These are phyloP conservation scores for Tuctoria greenei DNA, from an alignment of 176 grass and related monocot genomes.

Conservation along the genomic window DNA sequence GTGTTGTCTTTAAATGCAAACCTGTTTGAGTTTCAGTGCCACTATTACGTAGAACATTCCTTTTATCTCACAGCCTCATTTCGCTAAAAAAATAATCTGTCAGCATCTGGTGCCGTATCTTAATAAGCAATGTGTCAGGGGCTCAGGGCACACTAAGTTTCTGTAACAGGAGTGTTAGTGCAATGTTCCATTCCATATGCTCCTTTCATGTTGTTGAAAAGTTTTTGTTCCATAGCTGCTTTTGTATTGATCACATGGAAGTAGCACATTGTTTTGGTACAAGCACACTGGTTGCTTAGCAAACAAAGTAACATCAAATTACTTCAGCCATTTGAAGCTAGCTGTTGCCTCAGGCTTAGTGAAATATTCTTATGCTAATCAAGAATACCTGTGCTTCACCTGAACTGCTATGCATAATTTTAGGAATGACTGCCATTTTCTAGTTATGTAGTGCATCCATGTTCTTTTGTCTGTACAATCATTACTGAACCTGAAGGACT, in stretches of 20 bases:
- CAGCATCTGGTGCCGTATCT: neutral
- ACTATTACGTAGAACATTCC: neutral
- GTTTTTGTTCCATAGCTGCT: neutral
- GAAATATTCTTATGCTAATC: neutral
- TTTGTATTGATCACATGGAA: neutral
- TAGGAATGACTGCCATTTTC: neutral
- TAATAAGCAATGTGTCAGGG: neutral
- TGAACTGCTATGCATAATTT: neutral
- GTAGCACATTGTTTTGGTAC: neutral
- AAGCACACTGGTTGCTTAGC: neutral
- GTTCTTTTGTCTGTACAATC: neutral
- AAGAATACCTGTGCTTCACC: neutral
- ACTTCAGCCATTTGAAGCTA: neutral
- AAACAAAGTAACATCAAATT: neutral
- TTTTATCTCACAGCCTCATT: neutral
- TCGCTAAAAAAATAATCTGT: neutral
- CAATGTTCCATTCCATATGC: neutral
- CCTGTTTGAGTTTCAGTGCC: neutral
- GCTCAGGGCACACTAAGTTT: neutral
- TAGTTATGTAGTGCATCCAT: conserved; percentile 5
- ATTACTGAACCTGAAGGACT: conserved; percentile 18
- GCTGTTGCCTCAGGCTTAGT: conserved; percentile 2
- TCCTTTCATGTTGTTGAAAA: neutral
- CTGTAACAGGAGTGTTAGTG: neutral
- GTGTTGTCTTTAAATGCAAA: neutral